phyloP scores from a whole-genome alignment of 495 filamentous ascomycete species.

The Pyronema omphalodes region DNA sequence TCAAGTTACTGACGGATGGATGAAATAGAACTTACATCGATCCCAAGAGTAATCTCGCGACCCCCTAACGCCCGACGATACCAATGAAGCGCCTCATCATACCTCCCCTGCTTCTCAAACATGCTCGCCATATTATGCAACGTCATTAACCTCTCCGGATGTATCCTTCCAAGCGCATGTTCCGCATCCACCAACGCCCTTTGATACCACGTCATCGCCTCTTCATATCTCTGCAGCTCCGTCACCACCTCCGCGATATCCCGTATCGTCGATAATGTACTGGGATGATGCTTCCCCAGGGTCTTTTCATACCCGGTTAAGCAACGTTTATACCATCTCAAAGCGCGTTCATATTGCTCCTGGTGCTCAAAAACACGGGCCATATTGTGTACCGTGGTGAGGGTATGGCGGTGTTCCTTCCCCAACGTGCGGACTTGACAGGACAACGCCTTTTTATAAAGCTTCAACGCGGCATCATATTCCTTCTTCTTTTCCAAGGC shows the following conservation, averaged over 20 bases:
- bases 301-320: constrained; percentile 18
- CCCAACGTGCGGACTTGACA: constrained; percentile 9
- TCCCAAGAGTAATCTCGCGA: constrained; percentile 9
- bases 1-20: too few species aligned
- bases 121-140: constrained; percentile 3
- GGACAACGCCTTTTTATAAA: constrained; percentile 10
- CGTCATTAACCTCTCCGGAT: background rate
- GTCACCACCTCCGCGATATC: constrained; percentile 6
- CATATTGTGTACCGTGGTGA: constrained; percentile 9
- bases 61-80: constrained; percentile 8
- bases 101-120: constrained; percentile 9
- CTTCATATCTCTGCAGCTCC: background rate
- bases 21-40: background rate
- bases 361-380: background rate
- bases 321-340: constrained; percentile 17
- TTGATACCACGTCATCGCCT: constrained; percentile 9
- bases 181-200: constrained; percentile 1
- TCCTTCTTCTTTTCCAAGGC: constrained; percentile 8
- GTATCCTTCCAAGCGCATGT: background rate
- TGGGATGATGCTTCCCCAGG: constrained; percentile 21
- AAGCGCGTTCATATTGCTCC: constrained; percentile 14
- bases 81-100: constrained; percentile 16
- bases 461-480: constrained; percentile 17
- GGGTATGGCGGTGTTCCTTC: constrained; percentile 12
- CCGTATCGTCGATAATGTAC: constrained; percentile 9